Evolutionary conservation across 2,329 filamentous ascomycete genomes (phyloP).

Genomic region (Immersiporthe knoxdaviesiana): DNA sequence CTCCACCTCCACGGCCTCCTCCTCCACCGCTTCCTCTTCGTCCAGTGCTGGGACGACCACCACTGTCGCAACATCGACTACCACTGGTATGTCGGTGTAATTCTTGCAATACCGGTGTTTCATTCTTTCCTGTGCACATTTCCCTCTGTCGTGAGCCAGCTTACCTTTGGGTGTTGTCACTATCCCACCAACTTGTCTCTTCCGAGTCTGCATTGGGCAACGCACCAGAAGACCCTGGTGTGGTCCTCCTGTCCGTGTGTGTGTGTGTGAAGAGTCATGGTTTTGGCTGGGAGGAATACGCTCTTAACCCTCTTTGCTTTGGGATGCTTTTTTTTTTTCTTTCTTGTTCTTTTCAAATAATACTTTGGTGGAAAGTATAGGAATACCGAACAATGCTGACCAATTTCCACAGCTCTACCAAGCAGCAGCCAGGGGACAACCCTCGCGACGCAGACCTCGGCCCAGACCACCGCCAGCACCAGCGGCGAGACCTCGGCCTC

Average conservation of each 20-base stretch:
- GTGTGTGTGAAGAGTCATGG: background rate
- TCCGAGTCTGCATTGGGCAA: background rate
- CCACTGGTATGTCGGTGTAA: slow-evolving; percentile 22
- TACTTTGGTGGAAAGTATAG: background rate
- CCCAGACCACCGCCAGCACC: slow-evolving; percentile 5
- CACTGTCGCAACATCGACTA: slow-evolving; percentile 16
- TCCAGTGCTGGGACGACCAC: slow-evolving; percentile 4
- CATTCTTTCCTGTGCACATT: background rate
- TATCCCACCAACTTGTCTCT: background rate
- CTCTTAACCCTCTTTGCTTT: background rate
- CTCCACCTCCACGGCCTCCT: slow-evolving; percentile 29
- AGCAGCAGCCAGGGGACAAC: slow-evolving; percentile 19
- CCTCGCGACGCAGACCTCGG: slow-evolving; percentile 23
- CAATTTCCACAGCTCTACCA: background rate
- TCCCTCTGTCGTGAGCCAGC: background rate
- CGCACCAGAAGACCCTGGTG: background rate
- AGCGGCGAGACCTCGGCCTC: slow-evolving; percentile 34
- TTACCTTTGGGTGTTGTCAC: background rate
- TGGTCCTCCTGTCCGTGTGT: background rate
- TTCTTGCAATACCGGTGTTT: background rate
- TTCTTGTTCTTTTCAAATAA: background rate
- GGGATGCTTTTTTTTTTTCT: too few relatives aligned
- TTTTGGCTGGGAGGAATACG: background rate
- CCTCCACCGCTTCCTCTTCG: slow-evolving; percentile 26
- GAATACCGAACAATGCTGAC: background rate